These are phyloP conservation scores for Staphylotrichum tortipilum DNA, from an alignment of 495 filamentous ascomycete genomes.

Conservation along the genomic window DNA sequence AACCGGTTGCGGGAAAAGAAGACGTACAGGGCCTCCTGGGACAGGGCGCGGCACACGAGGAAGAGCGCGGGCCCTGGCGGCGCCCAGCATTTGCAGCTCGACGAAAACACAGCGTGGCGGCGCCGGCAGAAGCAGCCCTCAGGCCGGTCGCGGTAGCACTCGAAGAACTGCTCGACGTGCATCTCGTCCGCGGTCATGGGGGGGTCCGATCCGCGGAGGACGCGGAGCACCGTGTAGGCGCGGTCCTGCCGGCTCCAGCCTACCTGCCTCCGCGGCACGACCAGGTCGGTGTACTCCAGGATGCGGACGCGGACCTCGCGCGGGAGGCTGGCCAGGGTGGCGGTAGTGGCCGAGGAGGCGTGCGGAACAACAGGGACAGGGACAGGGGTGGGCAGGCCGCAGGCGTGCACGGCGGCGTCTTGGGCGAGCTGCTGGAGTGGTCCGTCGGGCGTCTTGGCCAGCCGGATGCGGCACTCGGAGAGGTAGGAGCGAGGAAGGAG, in stretches of 20 bases:
- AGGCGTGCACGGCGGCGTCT: neutral
- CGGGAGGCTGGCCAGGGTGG: conserved; percentile 1
- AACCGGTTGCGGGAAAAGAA: conserved; percentile 12
- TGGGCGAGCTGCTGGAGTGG: conserved; percentile 4
- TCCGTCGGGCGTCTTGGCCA: neutral
- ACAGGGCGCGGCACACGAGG: conserved; percentile 6
- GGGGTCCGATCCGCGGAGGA: neutral
- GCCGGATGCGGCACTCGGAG: neutral
- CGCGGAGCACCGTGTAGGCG: neutral
- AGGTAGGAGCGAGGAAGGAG: conserved; percentile 3
- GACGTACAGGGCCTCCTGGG: conserved; percentile 6
- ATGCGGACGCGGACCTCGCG: conserved; percentile 11
- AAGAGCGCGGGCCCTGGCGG: conserved; percentile 1
- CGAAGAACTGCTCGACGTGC: neutral
- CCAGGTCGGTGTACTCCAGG: conserved; percentile 9
- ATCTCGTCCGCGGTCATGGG: neutral
- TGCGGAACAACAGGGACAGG: neutral
- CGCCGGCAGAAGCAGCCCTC: conserved; percentile 2
- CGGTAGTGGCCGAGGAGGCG: neutral
- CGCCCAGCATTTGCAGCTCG: neutral
- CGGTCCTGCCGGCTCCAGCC: conserved; percentile 7
- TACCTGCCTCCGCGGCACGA: conserved; percentile 9
- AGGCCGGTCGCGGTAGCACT: neutral
- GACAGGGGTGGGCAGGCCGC: neutral
- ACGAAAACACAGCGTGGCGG: neutral